Conservation (phyloP, 1,284 basidiomycete genomes). For the Ceratobasidium sp. region DNA sequence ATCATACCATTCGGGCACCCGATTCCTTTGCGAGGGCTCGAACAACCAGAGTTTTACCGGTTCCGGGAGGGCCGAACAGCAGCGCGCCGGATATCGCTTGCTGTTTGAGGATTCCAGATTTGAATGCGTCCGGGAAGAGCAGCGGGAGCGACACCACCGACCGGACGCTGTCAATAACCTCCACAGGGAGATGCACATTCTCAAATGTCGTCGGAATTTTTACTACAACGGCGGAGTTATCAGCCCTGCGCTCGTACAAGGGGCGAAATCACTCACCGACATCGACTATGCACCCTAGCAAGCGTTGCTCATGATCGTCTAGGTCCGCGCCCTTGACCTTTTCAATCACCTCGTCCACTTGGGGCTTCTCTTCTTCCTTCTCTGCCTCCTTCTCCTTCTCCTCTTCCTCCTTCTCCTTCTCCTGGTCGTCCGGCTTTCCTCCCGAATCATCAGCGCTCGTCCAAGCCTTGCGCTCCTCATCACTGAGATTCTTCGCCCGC, state of each 20-base stretch:
- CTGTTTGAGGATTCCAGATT: conserved; percentile 90
- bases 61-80: conserved; percentile 89
- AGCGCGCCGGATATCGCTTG: conserved; percentile 90
- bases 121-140: conserved; percentile 90
- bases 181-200: conserved; percentile 87
- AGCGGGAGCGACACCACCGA: conserved; percentile 93
- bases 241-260: no score
- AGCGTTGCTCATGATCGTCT: conserved; percentile 57
- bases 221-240: no score
- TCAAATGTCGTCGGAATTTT: conserved; percentile 87
- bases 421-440: no score
- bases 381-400: no score
- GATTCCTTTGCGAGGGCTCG: conserved; percentile 93
- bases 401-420: not conserved
- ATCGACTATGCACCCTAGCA: conserved; percentile 61
- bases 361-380: conserved; percentile 10
- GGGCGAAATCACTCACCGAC: conserved; percentile 54
- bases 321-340: conserved; percentile 72
- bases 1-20: conserved; percentile 89
- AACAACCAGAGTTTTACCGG: conserved; percentile 91
- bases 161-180: conserved; percentile 88
- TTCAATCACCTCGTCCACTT: conserved; percentile 75
- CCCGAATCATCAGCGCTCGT: not conserved
- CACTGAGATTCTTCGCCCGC: not conserved
- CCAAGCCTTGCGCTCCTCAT: conserved; percentile 22